A percentile compares a stretch with the other conserved stretches of the same genome.
Conservation (phyloP, 2,329 filamentous ascomycete species). For the Seiridium unicorne region DNA sequence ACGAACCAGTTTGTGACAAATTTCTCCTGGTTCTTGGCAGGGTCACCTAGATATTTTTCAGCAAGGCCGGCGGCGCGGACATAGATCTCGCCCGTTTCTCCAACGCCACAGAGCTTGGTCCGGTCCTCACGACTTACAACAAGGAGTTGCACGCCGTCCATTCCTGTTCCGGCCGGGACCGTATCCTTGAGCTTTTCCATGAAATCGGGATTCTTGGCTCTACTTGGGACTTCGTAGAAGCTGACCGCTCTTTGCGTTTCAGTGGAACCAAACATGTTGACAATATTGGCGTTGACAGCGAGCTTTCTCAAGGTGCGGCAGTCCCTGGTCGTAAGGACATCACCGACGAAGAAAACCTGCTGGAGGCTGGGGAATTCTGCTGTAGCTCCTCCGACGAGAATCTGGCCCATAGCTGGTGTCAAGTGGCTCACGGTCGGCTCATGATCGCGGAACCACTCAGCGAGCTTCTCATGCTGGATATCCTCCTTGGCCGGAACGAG, state of each 20-base stretch:
- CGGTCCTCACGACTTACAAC: slow-evolving; percentile 64
- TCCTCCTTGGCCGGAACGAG: slow-evolving; percentile 78
- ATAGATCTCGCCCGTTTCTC: slow-evolving; percentile 71
- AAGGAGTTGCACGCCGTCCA: slow-evolving; percentile 73
- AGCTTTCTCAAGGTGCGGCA: slow-evolving; percentile 74
- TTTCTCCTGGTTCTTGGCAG: slow-evolving; percentile 65
- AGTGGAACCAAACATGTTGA: slow-evolving; percentile 88
- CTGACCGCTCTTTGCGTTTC: slow-evolving; percentile 77
- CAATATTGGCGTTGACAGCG: slow-evolving; percentile 71
- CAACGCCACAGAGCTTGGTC: slow-evolving; percentile 62
- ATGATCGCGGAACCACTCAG: slow-evolving; percentile 82
- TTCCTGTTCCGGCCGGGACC: slow-evolving; percentile 71
- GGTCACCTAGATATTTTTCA: slow-evolving; percentile 69
- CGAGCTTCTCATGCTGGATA: slow-evolving; percentile 81
- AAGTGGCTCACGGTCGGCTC: slow-evolving; percentile 79
- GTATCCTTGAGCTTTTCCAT: slow-evolving; percentile 66
- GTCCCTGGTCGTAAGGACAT: slow-evolving; percentile 82
- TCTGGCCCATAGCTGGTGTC: slow-evolving; percentile 95
- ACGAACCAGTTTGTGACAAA: slow-evolving; percentile 88
- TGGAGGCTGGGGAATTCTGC: slow-evolving; percentile 76
- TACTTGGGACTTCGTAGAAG: slow-evolving; percentile 69
- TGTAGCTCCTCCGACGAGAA: slow-evolving; percentile 80
- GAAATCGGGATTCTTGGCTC: slow-evolving; percentile 55
- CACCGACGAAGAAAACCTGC: slow-evolving; percentile 86
- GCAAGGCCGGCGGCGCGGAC: slow-evolving; percentile 71